phyloP scores from a whole-genome alignment of 2,329 filamentous ascomycete species.

The Alternaria tenuissima region DNA sequence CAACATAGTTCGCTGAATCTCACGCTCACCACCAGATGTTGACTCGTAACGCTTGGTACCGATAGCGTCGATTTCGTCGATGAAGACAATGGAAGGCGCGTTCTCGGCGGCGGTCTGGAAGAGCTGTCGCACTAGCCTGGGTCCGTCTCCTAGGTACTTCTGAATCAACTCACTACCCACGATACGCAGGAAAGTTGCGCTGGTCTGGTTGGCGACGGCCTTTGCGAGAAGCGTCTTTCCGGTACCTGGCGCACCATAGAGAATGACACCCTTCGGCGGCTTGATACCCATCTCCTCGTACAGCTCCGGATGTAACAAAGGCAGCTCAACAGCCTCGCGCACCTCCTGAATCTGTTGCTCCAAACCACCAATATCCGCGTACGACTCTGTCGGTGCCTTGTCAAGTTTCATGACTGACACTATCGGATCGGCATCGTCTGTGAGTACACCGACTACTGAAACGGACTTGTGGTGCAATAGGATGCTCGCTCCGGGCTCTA shows the following conservation, averaged over 20 bases:
- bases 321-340: conserved; percentile 93
- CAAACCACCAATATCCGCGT: conserved; percentile 96
- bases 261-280: conserved; percentile 97
- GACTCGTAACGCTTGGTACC: conserved; percentile 99
- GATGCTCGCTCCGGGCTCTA: conserved; percentile 95
- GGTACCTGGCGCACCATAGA: conserved; percentile 96
- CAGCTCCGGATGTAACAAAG: conserved; percentile 91
- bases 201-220: conserved; percentile 98
- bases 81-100: conserved; percentile 96
- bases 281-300: conserved; percentile 99
- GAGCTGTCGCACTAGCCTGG: conserved; percentile 91
- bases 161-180: conserved; percentile 97
- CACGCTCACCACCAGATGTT: conserved; percentile 93
- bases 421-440: conserved; percentile 92
- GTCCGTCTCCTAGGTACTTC: conserved; percentile 97
- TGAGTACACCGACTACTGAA: conserved; percentile 95
- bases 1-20: conserved; percentile 98
- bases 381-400: conserved; percentile 97
- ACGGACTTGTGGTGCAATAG: conserved; percentile 97
- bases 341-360: conserved; percentile 98
- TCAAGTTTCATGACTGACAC: conserved; percentile 99
- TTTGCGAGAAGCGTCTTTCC: conserved; percentile 97
- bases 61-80: conserved; percentile 98
- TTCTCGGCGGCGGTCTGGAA: conserved; percentile 97
- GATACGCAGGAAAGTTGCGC: conserved; percentile 95